Base-by-base conservation (phyloP, 148 eudicot genomes). In the Cornus florida region DNA sequence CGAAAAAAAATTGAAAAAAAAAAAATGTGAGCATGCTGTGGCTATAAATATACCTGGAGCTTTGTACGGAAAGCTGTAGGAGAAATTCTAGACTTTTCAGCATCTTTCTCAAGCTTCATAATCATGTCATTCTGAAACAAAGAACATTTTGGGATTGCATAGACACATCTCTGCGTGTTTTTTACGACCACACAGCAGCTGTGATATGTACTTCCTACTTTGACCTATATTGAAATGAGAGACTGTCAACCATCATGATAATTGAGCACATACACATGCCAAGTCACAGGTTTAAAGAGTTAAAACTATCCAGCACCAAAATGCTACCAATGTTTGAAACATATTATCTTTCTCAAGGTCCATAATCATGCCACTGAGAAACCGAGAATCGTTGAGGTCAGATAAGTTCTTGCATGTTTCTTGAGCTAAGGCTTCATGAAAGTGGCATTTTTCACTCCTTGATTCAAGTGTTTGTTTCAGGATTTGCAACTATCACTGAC, bases 111-210 rank as follows among this genome's bases (percentile, higher is more conserved):
- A 66, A 91, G 84, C 86, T 91, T 92, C 79, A 80, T 65, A 46
- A 94, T 87, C 28, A 32, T 79, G 59, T 90, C 94, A 70, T 88
- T 84, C 28, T 84, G 83, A 85, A 94, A 87, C 38, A 89, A 82
- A 71, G 92, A 77, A 69, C 82, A 87, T 69, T 79, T 86, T 35
- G 98, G 97, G 28, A 94, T 80, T 77, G 97, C 99, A 83, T 89
- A 97, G n/a, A 94, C 82, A 80, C 99, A 97, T 87, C 99, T 91
- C 82, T 92, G 94, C 90, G 91, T 92, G 83, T 97, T 94, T 86
- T 91, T 97, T 20, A 92, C 97, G 70, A 94, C 90, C 78, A 89
- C 89, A 79, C 99, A 94, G 72, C 99, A 97, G 73, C 99, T 97
- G 20, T 87, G 92, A 82, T 90, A 97, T 56, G 87, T 75, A 57